Evolutionary conservation across 306 rosid genomes (phyloP).

Genomic region (Cajanus cajan): DNA sequence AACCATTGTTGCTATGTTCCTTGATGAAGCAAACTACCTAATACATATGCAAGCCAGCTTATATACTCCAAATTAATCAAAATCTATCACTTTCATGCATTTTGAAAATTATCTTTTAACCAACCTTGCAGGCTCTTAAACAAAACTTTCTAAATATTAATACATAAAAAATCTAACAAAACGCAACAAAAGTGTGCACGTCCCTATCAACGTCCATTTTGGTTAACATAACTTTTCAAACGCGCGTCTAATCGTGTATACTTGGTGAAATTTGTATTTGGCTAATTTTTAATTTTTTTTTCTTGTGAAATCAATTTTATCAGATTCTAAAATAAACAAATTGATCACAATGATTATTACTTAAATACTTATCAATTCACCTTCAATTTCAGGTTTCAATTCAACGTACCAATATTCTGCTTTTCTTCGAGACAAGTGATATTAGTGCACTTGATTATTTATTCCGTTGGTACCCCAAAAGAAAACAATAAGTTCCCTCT

Average conservation of each 20-base stretch:
- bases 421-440: neutral
- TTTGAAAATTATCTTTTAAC: neutral
- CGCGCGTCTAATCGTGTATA: neutral
- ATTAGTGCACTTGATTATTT: neutral
- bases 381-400: neutral
- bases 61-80: constrained; percentile 1
- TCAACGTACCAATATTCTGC: neutral
- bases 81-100: neutral
- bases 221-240: neutral
- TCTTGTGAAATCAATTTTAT: neutral
- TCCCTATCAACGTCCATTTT: neutral
- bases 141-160: neutral
- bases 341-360: neutral
- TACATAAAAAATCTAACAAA: too few relatives aligned
- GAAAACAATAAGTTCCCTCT: neutral
- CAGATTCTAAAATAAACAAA: neutral
- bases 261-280: neutral
- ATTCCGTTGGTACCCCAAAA: neutral
- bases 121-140: neutral
- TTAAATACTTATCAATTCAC: neutral
- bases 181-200: neutral
- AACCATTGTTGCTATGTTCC: neutral
- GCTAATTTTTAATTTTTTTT: too few relatives aligned
- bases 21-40: neutral
- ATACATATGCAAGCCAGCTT: neutral